phyloP scores from a whole-genome alignment of 345 rosid species.

The Raphanus raphanistrum region DNA sequence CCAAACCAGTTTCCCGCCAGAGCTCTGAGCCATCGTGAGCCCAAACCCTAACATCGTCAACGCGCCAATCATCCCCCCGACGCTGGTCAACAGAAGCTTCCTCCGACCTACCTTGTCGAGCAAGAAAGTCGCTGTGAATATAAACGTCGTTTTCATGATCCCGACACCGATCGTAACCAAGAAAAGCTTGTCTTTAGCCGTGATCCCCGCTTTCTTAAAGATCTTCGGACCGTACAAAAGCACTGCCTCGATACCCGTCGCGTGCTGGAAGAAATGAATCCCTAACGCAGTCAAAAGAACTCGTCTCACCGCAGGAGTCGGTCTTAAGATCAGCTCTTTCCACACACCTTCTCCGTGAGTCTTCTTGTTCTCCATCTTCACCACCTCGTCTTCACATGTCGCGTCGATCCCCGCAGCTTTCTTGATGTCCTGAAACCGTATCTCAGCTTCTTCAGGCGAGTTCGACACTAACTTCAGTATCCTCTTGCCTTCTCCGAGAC shows the following conservation, averaged over 20 bases:
- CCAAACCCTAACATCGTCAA: slow-evolving; percentile 55
- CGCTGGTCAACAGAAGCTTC: slow-evolving; percentile 58
- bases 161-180: slow-evolving; percentile 87
- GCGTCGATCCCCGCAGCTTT: slow-evolving; percentile 63
- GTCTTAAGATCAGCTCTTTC: slow-evolving; percentile 66
- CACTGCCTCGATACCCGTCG: slow-evolving; percentile 75
- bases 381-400: slow-evolving; percentile 42
- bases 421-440: slow-evolving; percentile 59
- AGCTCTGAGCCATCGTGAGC: slow-evolving; percentile 50
- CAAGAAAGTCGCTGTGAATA: slow-evolving; percentile 53
- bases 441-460: slow-evolving; percentile 58
- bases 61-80: slow-evolving; percentile 52
- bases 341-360: slow-evolving; percentile 64
- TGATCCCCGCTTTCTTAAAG: slow-evolving; percentile 66
- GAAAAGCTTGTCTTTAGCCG: slow-evolving; percentile 53
- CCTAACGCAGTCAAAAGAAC: slow-evolving; percentile 67
- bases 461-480: slow-evolving; percentile 50
- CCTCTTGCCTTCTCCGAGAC: slow-evolving; percentile 56
- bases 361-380: slow-evolving; percentile 31
- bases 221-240: slow-evolving; percentile 72
- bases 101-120: slow-evolving; percentile 76
- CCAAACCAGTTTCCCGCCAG: slow-evolving; percentile 52
- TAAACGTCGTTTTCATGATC: slow-evolving; percentile 55
- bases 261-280: slow-evolving; percentile 85
- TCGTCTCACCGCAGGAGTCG: slow-evolving; percentile 61